Evolutionary conservation across 2,329 filamentous ascomycete species (phyloP), one percentile per base, ranked within the genome.

Genomic region (Fusarium temperatum): DNA sequence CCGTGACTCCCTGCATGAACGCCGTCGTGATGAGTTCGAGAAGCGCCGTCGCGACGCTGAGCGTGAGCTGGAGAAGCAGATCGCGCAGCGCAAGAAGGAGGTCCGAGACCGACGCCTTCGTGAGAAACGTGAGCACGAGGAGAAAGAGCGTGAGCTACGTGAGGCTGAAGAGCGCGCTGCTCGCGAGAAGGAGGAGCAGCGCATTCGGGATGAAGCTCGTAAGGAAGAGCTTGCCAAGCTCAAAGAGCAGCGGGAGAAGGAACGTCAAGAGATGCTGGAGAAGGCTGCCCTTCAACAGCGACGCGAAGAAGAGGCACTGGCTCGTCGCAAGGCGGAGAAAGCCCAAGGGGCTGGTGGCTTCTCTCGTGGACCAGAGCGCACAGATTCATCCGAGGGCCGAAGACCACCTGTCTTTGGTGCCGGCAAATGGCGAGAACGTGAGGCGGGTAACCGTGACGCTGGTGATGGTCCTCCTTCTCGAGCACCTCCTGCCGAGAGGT

Each of bases 21-120:
- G 94, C 80, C 94, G 96, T 78, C 94, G 94, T 80, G 93, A 97
- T 78, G 95, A 98, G 84, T 99, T 98, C 77, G 96, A 98, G 88
- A 96, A 93, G 87, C 93, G 95, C 74, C 94, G 94, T 81, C 95
- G 93, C 82, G 92, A 94, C 79, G 96, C 96, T 38, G 95, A 98
- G 87, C 91, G 93, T 74, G 96, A 99, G 82, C 89, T 98, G 66
- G 94, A 98, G 87, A 93, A 93, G 84, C 94, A 97, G 86, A 97
- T 98, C 84, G 90, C 92, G 44, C 89, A 91, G 75, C 94, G 96
- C 79, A 92, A 95, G 85, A 96, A 94, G 88, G 95, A 98, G 82
- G 91, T 93, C 80, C 92, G 93, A 78, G 96, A 98, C 81, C 90
- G 91, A 77, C 92, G 92, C 82, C 89, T 94, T 63, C 91, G 93